Evolutionary conservation across 2,329 filamentous ascomycete genomes (phyloP).

Genomic region (Dactylonectria macrodidyma): DNA sequence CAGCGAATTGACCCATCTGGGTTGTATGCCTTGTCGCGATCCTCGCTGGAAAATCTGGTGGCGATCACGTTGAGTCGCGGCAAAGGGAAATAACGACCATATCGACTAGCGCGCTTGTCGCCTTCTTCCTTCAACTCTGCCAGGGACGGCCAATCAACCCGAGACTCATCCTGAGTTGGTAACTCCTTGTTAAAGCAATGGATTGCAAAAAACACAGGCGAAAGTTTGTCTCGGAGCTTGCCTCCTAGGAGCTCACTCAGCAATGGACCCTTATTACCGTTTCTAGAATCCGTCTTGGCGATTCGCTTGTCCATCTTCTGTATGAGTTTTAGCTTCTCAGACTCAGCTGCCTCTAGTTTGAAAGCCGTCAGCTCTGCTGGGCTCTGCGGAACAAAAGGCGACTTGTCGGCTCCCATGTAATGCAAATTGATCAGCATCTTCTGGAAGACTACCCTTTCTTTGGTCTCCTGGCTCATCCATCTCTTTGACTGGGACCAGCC

Average conservation of each 20-base stretch:
- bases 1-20: slow-evolving; percentile 45
- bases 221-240: slow-evolving; percentile 49
- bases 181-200: slow-evolving; percentile 52
- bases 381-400: slow-evolving; percentile 55
- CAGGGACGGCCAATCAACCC: slow-evolving; percentile 53
- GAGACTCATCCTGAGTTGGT: slow-evolving; percentile 29
- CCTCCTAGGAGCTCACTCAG: slow-evolving; percentile 46
- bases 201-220: slow-evolving; percentile 51
- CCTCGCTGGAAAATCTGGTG: slow-evolving; percentile 16
- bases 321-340: slow-evolving; percentile 43
- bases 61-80: slow-evolving; percentile 48
- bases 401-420: slow-evolving; percentile 54
- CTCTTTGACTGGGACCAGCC: slow-evolving; percentile 57
- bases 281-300: slow-evolving; percentile 38
- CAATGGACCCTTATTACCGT: slow-evolving; percentile 13
- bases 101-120: slow-evolving; percentile 45
- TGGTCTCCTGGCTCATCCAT: slow-evolving; percentile 56
- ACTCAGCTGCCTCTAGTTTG: slow-evolving; percentile 49
- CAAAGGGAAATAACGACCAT: slow-evolving; percentile 51
- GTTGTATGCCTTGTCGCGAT: slow-evolving; percentile 33
- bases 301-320: slow-evolving; percentile 43
- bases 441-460: slow-evolving; percentile 53
- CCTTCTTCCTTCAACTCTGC: slow-evolving; percentile 56
- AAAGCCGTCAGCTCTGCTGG: slow-evolving; percentile 54
- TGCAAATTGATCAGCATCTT: slow-evolving; percentile 54